Conservation (phyloP, 805 yeast genomes). For the Starmerella etchellsii region DNA sequence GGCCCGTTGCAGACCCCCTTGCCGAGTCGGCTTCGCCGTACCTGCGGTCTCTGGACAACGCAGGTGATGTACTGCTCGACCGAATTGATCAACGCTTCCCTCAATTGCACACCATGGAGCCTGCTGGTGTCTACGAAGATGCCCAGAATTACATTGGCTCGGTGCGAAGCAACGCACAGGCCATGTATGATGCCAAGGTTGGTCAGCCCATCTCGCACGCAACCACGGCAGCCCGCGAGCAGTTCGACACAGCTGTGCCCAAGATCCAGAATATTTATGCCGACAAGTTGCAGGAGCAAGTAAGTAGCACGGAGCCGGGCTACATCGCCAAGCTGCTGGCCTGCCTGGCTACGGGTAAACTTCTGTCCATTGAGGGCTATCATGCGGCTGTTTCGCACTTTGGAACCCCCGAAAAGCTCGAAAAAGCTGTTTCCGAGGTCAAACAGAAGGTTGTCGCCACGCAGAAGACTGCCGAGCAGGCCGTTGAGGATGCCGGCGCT, state of each 20-base stretch:
- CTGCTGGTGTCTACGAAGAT: constrained; percentile 36
- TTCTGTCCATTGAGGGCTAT: constrained; percentile 12
- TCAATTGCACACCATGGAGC: constrained; percentile 43
- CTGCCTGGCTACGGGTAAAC: constrained; percentile 13
- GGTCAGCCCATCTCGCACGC: constrained; percentile 33
- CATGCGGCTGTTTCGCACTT: constrained; percentile 7
- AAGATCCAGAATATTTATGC: constrained; percentile 11
- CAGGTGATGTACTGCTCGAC: constrained; percentile 43
- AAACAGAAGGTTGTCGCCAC: constrained; percentile 3
- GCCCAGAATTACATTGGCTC: constrained; percentile 30
- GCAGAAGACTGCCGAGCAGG: constrained; percentile 3
- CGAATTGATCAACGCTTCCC: constrained; percentile 51
- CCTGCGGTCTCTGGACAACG: constrained; percentile 37
- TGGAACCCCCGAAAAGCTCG: constrained; percentile 12
- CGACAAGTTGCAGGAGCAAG: constrained; percentile 14
- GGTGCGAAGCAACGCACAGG: constrained; percentile 26
- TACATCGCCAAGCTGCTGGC: constrained; percentile 13
- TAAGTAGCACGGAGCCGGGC: constrained; percentile 7
- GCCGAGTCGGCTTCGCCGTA: constrained; percentile 34
- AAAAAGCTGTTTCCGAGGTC: constrained; percentile 12
- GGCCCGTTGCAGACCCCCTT: constrained; percentile 26
- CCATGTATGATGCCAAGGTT: constrained; percentile 35
- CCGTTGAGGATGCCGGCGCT: background rate
- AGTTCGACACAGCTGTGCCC: constrained; percentile 32
- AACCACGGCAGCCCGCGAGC: constrained; percentile 36